Evolutionary conservation across 1,284 basidiomycete genomes (phyloP).

Genomic region (Cutaneotrichosporon cavernicola): DNA sequence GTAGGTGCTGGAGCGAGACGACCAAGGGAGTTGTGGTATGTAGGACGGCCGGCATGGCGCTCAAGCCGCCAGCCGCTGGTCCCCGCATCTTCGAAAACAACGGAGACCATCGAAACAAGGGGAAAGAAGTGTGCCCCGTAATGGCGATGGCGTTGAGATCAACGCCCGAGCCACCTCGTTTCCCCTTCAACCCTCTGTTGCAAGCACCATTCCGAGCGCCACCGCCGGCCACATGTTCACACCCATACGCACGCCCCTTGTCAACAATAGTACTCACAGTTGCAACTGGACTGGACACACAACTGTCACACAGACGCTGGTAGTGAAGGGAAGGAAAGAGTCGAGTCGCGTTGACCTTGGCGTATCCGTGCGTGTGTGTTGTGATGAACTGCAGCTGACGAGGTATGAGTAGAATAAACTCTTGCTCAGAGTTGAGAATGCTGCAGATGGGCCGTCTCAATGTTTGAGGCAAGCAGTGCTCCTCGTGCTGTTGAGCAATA

Average conservation of each 20-base stretch:
- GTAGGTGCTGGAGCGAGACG: background rate
- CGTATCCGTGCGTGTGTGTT: background rate
- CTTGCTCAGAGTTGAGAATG: background rate
- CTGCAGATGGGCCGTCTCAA: background rate
- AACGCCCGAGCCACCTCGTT: background rate
- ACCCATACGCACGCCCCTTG: background rate
- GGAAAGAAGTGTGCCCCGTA: background rate
- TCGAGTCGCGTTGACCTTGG: background rate
- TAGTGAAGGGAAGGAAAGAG: background rate
- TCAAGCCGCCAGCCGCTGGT: background rate
- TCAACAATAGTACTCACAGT: background rate
- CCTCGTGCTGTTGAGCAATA: background rate
- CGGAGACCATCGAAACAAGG: background rate
- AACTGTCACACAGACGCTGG: background rate
- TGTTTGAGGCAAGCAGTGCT: constrained; percentile 1
- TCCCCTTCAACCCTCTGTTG: background rate
- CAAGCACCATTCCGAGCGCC: background rate
- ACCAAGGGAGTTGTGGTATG: background rate
- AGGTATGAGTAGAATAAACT: constrained; percentile 1
- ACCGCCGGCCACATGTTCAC: background rate
- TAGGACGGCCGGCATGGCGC: background rate
- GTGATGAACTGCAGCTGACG: background rate
- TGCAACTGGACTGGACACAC: background rate
- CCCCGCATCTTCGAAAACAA: background rate
- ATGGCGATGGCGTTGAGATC: background rate